Percentiles rank a stretch among this genome's conserved stretches.
Evolutionary conservation across 352 stramenopile species (phyloP).

Genomic region (Phytophthora nicotianae): DNA sequence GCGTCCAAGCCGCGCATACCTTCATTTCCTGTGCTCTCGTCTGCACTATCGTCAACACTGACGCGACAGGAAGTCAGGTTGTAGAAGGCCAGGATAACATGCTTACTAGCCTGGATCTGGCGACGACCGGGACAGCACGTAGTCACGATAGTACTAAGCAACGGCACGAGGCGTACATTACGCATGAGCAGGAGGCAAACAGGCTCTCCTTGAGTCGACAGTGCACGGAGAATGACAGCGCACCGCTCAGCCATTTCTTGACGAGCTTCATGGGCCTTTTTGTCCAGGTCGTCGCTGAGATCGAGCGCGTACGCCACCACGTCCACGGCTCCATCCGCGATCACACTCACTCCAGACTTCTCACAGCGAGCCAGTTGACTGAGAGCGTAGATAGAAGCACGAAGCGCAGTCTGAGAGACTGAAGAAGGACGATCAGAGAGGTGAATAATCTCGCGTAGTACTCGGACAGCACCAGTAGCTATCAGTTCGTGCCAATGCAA

Average conservation of each 20-base stretch:
- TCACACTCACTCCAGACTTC: conserved; percentile 42
- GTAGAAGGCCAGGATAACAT: conserved; percentile 76
- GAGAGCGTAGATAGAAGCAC: conserved; percentile 66
- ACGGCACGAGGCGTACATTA: conserved; percentile 58
- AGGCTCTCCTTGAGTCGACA: conserved; percentile 60
- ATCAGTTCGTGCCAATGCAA: conserved; percentile 58
- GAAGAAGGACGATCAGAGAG: conserved; percentile 19
- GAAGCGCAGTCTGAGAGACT: conserved; percentile 35
- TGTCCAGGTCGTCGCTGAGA: conserved; percentile 19
- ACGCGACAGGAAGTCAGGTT: conserved; percentile 66
- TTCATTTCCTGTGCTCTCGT: conserved; percentile 16
- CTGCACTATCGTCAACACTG: conserved; percentile 16
- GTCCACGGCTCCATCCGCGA: conserved; percentile 65
- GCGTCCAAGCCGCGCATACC: conserved; percentile 46
- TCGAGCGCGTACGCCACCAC: conserved; percentile 51
- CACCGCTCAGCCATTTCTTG: conserved; percentile 62
- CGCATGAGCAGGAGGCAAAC: conserved; percentile 50
- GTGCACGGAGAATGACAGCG: conserved; percentile 67
- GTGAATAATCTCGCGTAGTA: conserved; percentile 54
- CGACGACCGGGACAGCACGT: conserved; percentile 35
- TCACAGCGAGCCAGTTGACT: conserved; percentile 70
- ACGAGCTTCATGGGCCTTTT: conserved; percentile 37
- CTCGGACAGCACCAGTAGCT: conserved; percentile 52
- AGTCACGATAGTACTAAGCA: conserved; percentile 48
- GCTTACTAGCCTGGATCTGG: conserved; percentile 49